phyloP scores from a whole-genome alignment of 352 stramenopile genomes.

The Thalassiosira ordinaria region DNA sequence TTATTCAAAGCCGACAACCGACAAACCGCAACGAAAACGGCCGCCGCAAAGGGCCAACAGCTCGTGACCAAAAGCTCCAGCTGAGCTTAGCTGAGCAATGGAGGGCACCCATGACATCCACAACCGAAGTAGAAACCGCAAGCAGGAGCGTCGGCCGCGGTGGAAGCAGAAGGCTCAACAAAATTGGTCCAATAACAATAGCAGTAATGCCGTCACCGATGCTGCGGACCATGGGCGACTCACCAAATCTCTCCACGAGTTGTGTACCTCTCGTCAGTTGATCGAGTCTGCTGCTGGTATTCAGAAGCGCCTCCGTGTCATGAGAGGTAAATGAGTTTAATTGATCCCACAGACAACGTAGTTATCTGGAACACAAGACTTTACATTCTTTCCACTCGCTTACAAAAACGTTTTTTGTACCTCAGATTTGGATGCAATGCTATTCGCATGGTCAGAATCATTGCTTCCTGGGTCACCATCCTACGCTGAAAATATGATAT shows the following conservation, averaged over 20 bases:
- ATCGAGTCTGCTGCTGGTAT: slow-evolving; percentile 38
- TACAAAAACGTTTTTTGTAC: too few relatives aligned
- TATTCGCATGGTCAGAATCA: slow-evolving; percentile 32
- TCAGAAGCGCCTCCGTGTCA: slow-evolving; percentile 29
- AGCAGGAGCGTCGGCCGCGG: background rate
- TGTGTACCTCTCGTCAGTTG: slow-evolving; percentile 31
- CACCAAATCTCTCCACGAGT: slow-evolving; percentile 20
- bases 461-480: background rate
- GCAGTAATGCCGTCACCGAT: too few relatives aligned
- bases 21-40: too few relatives aligned
- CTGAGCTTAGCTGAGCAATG: background rate
- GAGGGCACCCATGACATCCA: slow-evolving; percentile 11
- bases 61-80: too few relatives aligned
- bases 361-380: too few relatives aligned
- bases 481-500: background rate
- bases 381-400: too few relatives aligned
- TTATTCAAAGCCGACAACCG: too few relatives aligned
- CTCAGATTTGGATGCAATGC: slow-evolving; percentile 37
- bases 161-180: background rate
- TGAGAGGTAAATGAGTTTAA: too few relatives aligned
- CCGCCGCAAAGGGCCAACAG: too few relatives aligned
- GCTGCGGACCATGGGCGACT: slow-evolving; percentile 17
- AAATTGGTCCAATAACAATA: background rate
- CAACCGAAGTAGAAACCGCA: slow-evolving; percentile 40
- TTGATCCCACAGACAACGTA: too few relatives aligned